These are phyloP conservation scores for Aspergillus jensenii DNA, from an alignment of 2,329 filamentous ascomycete species.

Conservation along the genomic window DNA sequence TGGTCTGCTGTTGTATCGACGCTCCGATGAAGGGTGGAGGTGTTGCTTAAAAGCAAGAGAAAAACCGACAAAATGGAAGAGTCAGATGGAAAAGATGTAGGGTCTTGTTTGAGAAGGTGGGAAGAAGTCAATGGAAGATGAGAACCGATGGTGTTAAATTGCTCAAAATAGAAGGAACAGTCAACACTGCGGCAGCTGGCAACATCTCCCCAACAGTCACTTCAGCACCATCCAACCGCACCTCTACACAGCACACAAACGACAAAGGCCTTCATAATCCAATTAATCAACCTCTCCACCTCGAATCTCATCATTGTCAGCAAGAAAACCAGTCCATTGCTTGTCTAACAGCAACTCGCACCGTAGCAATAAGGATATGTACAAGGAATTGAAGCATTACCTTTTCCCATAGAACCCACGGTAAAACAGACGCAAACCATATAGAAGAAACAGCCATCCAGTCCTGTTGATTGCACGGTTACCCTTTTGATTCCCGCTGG, in stretches of 20 bases:
- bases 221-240: not conserved
- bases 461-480: constrained; percentile 26
- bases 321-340: constrained; percentile 7
- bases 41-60: not conserved
- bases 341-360: constrained; percentile 5
- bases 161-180: not conserved
- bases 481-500: constrained; percentile 26
- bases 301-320: not conserved
- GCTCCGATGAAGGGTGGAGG: not conserved
- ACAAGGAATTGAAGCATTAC: constrained; percentile 26
- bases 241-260: not conserved
- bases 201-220: not conserved
- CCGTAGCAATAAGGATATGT: constrained; percentile 25
- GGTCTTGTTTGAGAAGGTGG: not conserved
- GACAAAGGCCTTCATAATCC: not conserved
- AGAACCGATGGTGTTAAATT: not conserved
- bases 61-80: not conserved
- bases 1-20: not conserved
- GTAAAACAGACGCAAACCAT: constrained; percentile 18
- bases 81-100: not conserved
- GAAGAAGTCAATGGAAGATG: not conserved
- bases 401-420: constrained; percentile 13
- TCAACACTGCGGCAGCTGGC: not conserved
- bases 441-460: constrained; percentile 19
- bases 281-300: not conserved